A percentile compares a stretch with the other conserved stretches of the same genome.
These are phyloP conservation scores for Adansonia rubrostipa DNA, from an alignment of 441 rosid genomes.

Conservation along the genomic window DNA sequence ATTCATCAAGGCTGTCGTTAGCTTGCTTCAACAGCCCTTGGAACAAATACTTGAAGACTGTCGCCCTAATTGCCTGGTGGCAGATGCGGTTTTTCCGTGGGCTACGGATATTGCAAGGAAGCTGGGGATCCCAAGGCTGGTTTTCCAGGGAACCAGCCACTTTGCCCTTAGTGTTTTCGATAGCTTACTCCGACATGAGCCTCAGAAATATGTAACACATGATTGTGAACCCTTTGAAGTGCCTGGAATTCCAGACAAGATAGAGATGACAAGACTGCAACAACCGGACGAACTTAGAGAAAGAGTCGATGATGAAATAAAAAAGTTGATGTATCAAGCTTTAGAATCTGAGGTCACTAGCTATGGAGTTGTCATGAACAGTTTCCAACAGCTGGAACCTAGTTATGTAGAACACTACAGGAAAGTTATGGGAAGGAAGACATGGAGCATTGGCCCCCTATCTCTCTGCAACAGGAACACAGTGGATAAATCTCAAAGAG, in stretches of 20 bases:
- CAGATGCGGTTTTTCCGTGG: constrained; percentile 46
- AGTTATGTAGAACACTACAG: constrained; percentile 48
- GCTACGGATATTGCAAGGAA: constrained; percentile 41
- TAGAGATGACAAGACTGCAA: not conserved
- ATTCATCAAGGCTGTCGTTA: constrained; percentile 23
- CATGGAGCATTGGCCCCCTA: constrained; percentile 35
- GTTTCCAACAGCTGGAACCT: constrained; percentile 35
- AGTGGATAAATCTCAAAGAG: constrained; percentile 37
- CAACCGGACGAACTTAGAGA: not conserved
- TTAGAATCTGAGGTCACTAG: constrained; percentile 38
- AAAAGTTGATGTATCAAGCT: not conserved
- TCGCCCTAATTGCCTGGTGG: constrained; percentile 40
- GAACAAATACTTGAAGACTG: constrained; percentile 20
- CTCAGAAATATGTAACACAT: constrained; percentile 26
- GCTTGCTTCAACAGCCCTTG: constrained; percentile 31
- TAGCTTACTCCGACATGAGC: constrained; percentile 30
- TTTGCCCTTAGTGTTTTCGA: constrained; percentile 23
- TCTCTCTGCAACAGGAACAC: constrained; percentile 36
- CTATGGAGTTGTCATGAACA: constrained; percentile 53
- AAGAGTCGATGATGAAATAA: not conserved
- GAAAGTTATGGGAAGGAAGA: constrained; percentile 35
- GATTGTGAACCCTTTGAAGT: constrained; percentile 46
- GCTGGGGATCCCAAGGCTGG: constrained; percentile 46
- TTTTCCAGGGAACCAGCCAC: constrained; percentile 43
- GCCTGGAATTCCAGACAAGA: constrained; percentile 35